Conservation (phyloP, 106 monocot species). For the Narthecium ossifragum region DNA sequence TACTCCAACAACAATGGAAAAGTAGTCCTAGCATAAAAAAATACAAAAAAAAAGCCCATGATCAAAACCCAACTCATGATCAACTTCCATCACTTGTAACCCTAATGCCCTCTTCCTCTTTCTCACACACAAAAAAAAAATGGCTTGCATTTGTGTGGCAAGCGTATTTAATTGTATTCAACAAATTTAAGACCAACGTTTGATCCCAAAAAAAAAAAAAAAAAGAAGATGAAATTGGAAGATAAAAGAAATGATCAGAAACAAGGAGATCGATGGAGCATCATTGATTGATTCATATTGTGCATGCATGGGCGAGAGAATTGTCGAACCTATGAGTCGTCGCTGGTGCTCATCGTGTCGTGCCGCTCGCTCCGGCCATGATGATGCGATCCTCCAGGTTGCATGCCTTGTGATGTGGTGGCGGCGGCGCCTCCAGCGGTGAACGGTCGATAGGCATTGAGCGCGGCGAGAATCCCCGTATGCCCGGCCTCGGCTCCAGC, state of each 20-base stretch:
- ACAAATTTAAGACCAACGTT: constrained; percentile 7
- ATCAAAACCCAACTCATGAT: too few relatives aligned
- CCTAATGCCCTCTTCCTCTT: not conserved
- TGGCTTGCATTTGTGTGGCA: not conserved
- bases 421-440: constrained; percentile 1
- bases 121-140: constrained; percentile 1
- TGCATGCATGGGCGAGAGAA: not conserved
- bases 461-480: constrained; percentile 57
- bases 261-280: constrained; percentile 1
- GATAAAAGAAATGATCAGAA: constrained; percentile 8
- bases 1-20: not conserved
- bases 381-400: constrained; percentile 1
- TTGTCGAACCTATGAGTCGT: constrained; percentile 41
- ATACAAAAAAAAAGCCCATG: not conserved
- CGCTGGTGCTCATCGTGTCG: constrained; percentile 62
- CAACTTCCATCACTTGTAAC: too few relatives aligned
- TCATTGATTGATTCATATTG: not conserved
- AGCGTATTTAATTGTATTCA: constrained; percentile 5
- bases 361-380: constrained; percentile 28
- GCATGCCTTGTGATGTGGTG: too few relatives aligned
- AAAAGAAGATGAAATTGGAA: not conserved
- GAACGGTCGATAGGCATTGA: constrained; percentile 48
- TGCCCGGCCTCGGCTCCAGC: constrained; percentile 38
- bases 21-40: not conserved
- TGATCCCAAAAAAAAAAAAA: not conserved